Base-by-base conservation (phyloP, 345 rosid species). In the Geranium rotundifolium region DNA sequence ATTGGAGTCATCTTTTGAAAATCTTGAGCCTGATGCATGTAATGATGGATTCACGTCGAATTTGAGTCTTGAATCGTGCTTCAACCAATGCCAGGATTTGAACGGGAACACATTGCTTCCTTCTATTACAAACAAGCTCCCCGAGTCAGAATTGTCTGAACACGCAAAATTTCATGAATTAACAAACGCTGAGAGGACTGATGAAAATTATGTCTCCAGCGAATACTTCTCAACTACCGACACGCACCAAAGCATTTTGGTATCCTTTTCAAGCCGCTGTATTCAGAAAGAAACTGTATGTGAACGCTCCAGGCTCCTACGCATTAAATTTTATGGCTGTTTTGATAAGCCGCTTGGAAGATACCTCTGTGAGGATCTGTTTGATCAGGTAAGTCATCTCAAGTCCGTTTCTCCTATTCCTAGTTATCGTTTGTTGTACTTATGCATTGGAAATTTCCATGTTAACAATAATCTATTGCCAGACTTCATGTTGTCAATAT, bases 291-390 rank as follows among this genome's bases (percentile, higher is more conserved):
- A 86, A 77, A 70, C 83, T 61, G 92, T 85, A 19, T 90, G 99
- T 60, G 99, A 95, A 79, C 87, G 95, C 4, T 87, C 99, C 31
- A 84, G 95, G 50, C 91, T 85, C 57, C 63, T 88, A 65, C 89
- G 99, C 62, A 88, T 95, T 60, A 95, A 95, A 77, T 95, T 88
- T 67, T 95, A 95, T 65, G 96, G 99, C 57, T 81, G 82, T 54
- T 95, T 83, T 81, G 99, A 95, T 77, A 95, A 86, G 73, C 97
- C 99, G 65, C 93, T 95, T 13, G 99, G 99, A 59, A 84, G 80
- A 77, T 90, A 86, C 71, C 81, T 95, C 56, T 83, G 74, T 29
- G 87, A 84, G 75, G 93, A 90, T 68, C 82, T 95, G 58, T 95
- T 95, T 71, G 76, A 90, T 73, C 86, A 88, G 95, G 99, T 88